Conservation (phyloP, 2,329 filamentous ascomycete species). For the Nigrospora sphaerica region DNA sequence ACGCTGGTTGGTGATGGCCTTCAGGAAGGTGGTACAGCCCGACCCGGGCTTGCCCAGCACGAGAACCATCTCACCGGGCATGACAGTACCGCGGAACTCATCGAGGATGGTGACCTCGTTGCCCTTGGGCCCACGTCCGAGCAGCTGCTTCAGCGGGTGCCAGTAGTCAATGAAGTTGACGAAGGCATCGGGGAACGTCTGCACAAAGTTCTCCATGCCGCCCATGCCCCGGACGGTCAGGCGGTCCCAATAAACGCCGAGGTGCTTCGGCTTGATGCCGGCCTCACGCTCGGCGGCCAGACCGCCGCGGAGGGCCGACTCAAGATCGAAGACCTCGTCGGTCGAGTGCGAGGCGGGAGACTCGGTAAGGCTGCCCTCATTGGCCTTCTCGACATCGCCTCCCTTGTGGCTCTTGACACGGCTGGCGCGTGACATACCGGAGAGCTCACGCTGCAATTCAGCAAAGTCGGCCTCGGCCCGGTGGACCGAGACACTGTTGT, state of each 20-base stretch:
- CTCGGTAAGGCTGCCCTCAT: constrained; percentile 24
- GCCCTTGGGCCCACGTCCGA: constrained; percentile 62
- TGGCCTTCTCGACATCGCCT: constrained; percentile 51
- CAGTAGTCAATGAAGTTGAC: constrained; percentile 70
- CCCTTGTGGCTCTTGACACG: constrained; percentile 25
- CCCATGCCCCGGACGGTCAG: constrained; percentile 71
- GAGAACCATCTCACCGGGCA: constrained; percentile 82
- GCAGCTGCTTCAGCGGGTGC: constrained; percentile 53
- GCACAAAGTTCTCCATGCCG: constrained; percentile 63
- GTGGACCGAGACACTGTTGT: constrained; percentile 53
- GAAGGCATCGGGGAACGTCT: constrained; percentile 73
- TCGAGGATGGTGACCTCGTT: constrained; percentile 67
- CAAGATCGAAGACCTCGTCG: constrained; percentile 65
- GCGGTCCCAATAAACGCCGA: constrained; percentile 72
- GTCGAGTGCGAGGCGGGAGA: constrained; percentile 35
- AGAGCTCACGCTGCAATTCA: constrained; percentile 56
- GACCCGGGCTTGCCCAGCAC: constrained; percentile 73
- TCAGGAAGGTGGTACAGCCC: constrained; percentile 64
- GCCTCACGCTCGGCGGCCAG: constrained; percentile 65
- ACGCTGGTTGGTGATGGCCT: constrained; percentile 60
- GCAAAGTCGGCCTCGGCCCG: constrained; percentile 65
- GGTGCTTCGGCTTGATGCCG: constrained; percentile 74
- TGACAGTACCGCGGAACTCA: constrained; percentile 62
- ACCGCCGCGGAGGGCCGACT: constrained; percentile 64
- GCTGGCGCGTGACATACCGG: constrained; percentile 48